Evolutionary conservation across 208 protist species (phyloP), one percentile per base, ranked within the genome.

Genomic region (Crithidia thermophila): DNA sequence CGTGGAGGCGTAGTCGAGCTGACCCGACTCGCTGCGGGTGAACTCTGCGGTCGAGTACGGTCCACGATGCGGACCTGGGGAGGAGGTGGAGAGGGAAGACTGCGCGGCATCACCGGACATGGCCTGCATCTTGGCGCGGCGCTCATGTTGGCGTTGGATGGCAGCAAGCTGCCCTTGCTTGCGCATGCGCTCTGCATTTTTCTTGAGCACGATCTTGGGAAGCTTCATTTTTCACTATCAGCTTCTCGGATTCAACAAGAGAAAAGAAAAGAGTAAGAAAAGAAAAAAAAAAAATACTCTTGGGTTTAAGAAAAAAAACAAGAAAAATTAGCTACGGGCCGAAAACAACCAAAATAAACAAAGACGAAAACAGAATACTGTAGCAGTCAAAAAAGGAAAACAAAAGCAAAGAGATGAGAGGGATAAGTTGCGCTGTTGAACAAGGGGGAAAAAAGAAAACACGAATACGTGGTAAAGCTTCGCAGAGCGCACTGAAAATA

Each of bases 121-220:
- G n/a, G n/a, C n/a, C n/a, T n/a, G n/a, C n/a, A n/a, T n/a, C n/a
- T n/a, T n/a, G n/a, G n/a, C n/a, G n/a, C n/a, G n/a, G n/a, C n/a
- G n/a, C n/a, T n/a, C n/a, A n/a, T n/a, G n/a, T n/a, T 18, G 49
- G 13, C 49, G 25, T 18, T 51, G 25, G 4, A 20, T 4, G 1
- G 5, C 55, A 18, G 27, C 34, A 20, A 45, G 21, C 31, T 36
- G 14, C 3, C 4, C 2, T 20, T 25, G 30, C 57, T 63, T 51
- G 7, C 25, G 9, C 11, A 27, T 1, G 9, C 21, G 2, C 23
- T 34, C 4, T 9, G 21, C 58, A 20, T 40, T 37, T 28, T 64
- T 64, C 43, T 64, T 64, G 18, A 28, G 13, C 20, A 64, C 58
- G 21, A 64, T 40, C 10, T 53, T 51, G 3, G 58, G 58, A 1